Base-by-base conservation (phyloP, 805 yeast genomes). In the Saccharomycopsis babjevae region DNA sequence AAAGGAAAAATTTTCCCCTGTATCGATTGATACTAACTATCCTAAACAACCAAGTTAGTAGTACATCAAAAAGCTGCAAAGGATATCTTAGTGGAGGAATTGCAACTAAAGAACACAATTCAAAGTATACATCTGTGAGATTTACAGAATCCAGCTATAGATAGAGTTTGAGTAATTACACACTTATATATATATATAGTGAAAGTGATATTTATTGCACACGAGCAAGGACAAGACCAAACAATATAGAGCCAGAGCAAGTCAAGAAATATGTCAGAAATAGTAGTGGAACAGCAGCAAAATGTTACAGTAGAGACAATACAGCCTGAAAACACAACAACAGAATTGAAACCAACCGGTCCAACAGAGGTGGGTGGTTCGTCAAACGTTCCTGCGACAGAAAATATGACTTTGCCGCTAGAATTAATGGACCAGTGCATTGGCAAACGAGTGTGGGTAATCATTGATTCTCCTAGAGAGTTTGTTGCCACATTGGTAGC, bases 401-500 rank as follows among this genome's bases (percentile, higher is more conserved):
- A 67, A 54, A 56, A 61, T 59, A 61, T 63, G 58, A 68, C 80
- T 15, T 76, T 87, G 57, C 97, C 97, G 5, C 76, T 91, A 63
- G 98, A 92, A 72, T 81, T 90, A 57, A 88, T 93, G 46, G 97
- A 94, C 72, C 86, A 85, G 72, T 84, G 92, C 63, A 84, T 93
- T 43, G 97, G 96, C 18, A 83, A 89, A 38, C 78, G 80, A 60
- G 83, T 93, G 50, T 83, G 88, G 80, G 88, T 91, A 30, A 78
- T 89, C 58, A 78, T 79, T 70, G 73, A 76, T 58, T 78, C 80
- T 22, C 77, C 79, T 62, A 83, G 83, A 70, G 97, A 92, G 71
- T 94, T 90, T 70, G 79, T 81, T n/a, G 99, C 99, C 1, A 89
- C 84, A 3, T 77, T 94, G 58, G 82, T 87, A 34, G 98, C 98